These are phyloP conservation scores for Tetrapisispora iriomotensis DNA, from an alignment of 805 yeast genomes.

Conservation along the genomic window DNA sequence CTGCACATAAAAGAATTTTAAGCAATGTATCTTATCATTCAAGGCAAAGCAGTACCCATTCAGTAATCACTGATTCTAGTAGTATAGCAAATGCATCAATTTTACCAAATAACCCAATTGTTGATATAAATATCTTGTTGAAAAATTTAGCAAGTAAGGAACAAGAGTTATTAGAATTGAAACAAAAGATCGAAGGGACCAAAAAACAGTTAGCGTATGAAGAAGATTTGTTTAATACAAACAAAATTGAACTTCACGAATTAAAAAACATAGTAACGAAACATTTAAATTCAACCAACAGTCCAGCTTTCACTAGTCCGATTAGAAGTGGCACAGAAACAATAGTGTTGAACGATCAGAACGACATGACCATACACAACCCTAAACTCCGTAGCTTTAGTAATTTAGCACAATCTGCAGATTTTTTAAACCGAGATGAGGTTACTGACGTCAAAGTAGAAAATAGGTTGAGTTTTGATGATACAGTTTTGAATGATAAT, in stretches of 20 bases:
- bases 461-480: too few relatives aligned
- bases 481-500: not conserved
- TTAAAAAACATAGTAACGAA: conserved; percentile 29
- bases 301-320: not conserved
- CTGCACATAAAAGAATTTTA: conserved; percentile 5
- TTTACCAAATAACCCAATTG: conserved; percentile 2
- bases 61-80: conserved; percentile 6
- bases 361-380: not conserved
- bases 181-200: conserved; percentile 42
- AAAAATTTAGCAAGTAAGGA: conserved; percentile 60
- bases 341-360: too few relatives aligned
- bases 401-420: too few relatives aligned
- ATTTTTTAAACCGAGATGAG: too few relatives aligned
- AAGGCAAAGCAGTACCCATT: conserved; percentile 9
- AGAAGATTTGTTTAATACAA: conserved; percentile 39
- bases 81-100: not conserved
- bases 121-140: conserved; percentile 44
- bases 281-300: conserved; percentile 6
- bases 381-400: not conserved
- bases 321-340: not conserved
- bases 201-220: conserved; percentile 39
- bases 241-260: conserved; percentile 26
- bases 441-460: too few relatives aligned
- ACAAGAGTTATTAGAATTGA: conserved; percentile 54
- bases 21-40: conserved; percentile 17